Percentiles rank a stretch among this genome's conserved stretches.
Evolutionary conservation across 2,329 filamentous ascomycete species (phyloP).

Genomic region (Colletotrichum paranaense): DNA sequence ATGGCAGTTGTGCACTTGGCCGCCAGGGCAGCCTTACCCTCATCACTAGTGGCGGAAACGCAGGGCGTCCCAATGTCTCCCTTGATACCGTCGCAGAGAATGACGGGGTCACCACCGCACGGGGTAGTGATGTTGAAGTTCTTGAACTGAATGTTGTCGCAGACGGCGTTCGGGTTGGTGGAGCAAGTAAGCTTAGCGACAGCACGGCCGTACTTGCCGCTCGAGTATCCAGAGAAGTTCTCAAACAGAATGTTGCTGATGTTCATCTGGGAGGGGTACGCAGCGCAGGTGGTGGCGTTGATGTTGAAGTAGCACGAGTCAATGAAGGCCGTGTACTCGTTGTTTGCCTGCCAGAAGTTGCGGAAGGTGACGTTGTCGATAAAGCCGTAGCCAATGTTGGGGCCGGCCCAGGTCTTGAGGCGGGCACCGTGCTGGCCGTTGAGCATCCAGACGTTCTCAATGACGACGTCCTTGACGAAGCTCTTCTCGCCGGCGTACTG

Average conservation of each 20-base stretch:
- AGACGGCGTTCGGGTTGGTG: constrained; percentile 62
- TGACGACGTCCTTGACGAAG: constrained; percentile 58
- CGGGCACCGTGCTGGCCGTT: constrained; percentile 67
- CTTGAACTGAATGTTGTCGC: constrained; percentile 62
- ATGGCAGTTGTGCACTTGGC: constrained; percentile 45
- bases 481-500: constrained; percentile 63
- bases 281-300: constrained; percentile 70
- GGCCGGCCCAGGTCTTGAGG: constrained; percentile 73
- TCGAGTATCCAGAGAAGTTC: constrained; percentile 66
- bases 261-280: constrained; percentile 64
- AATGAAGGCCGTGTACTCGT: constrained; percentile 72
- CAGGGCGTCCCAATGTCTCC: constrained; percentile 50
- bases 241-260: constrained; percentile 68
- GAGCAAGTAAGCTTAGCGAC: constrained; percentile 66
- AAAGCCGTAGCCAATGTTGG: constrained; percentile 63
- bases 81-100: constrained; percentile 63
- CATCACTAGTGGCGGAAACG: constrained; percentile 46
- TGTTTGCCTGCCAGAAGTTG: constrained; percentile 65
- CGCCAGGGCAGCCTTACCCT: constrained; percentile 45
- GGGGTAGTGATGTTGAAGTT: constrained; percentile 66
- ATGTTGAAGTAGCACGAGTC: constrained; percentile 58
- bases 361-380: constrained; percentile 73
- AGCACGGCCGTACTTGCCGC: constrained; percentile 63
- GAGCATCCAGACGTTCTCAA: constrained; percentile 65
- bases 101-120: constrained; percentile 52